Conservation (phyloP, 2,329 filamentous ascomycete genomes). For the Amylocarpus encephaloides region DNA sequence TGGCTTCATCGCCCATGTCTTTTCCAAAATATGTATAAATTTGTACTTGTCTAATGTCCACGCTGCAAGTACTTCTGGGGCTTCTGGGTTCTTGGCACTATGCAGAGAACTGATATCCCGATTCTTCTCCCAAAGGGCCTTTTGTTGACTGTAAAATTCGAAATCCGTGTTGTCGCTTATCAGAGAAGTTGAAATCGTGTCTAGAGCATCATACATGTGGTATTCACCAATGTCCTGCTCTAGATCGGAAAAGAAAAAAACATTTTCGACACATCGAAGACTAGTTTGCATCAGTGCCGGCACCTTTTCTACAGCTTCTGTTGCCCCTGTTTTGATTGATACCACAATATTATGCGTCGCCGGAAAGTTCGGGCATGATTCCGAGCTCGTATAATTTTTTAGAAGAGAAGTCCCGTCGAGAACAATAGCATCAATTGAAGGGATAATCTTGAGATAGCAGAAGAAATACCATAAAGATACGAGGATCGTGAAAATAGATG, state of each 20-base stretch:
- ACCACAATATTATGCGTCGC: slow-evolving; percentile 25
- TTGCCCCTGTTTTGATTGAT: slow-evolving; percentile 51
- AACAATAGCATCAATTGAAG: no score
- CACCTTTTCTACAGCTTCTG: slow-evolving; percentile 44
- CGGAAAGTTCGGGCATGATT: no score
- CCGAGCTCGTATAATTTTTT: no score
- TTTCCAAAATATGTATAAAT: slow-evolving; percentile 51
- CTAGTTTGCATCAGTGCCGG: slow-evolving; percentile 48
- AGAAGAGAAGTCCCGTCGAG: no score
- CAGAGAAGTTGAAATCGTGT: slow-evolving; percentile 36
- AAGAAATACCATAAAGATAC: no score
- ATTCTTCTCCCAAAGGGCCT: slow-evolving; percentile 34
- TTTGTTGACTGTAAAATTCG: slow-evolving; percentile 34
- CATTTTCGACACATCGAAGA: slow-evolving; percentile 42
- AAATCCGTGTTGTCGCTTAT: slow-evolving; percentile 37
- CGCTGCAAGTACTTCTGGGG: slow-evolving; percentile 31
- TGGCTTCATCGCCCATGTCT: slow-evolving; percentile 42
- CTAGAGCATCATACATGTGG: slow-evolving; percentile 41
- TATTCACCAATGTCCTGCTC: slow-evolving; percentile 41
- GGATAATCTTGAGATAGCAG: no score
- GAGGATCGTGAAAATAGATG: no score
- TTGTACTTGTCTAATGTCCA: slow-evolving; percentile 57
- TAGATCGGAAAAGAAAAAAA: slow-evolving; percentile 53
- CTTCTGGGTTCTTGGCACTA: slow-evolving; percentile 18
- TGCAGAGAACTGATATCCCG: neutral